Percentiles rank a stretch among this genome's conserved stretches.
phyloP scores from a whole-genome alignment of 257 asterid species.

The Ilex aquifolium region DNA sequence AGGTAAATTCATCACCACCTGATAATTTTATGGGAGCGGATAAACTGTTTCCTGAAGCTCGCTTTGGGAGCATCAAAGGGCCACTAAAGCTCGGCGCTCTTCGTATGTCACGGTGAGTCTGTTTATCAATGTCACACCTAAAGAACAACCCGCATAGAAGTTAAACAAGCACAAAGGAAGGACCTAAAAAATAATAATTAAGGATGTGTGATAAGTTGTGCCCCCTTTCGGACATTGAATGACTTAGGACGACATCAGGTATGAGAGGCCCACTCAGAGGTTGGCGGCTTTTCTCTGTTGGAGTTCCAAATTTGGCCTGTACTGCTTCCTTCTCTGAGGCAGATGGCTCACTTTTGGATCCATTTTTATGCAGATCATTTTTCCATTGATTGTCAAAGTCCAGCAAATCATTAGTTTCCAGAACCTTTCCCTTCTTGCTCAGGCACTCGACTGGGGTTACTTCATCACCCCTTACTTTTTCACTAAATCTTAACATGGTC shows the following conservation, averaged over 20 bases:
- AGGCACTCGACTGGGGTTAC: slow-evolving; percentile 29
- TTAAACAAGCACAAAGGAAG: slow-evolving; percentile 9
- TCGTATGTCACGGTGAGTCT: slow-evolving; percentile 45
- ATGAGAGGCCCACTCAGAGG: slow-evolving; percentile 90
- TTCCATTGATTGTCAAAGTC: slow-evolving; percentile 41
- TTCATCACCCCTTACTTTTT: slow-evolving; percentile 33
- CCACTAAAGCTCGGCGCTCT: slow-evolving; percentile 94
- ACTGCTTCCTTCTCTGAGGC: slow-evolving; percentile 51
- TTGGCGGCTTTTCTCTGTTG: slow-evolving; percentile 58
- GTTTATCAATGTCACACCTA: slow-evolving; percentile 64
- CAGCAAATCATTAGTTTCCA: slow-evolving; percentile 25
- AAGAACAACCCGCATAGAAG: slow-evolving; percentile 1
- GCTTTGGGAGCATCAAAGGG: slow-evolving; percentile 86
- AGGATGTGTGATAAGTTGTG: slow-evolving; percentile 24
- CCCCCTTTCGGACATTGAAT: slow-evolving; percentile 59
- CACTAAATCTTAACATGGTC: slow-evolving; percentile 34
- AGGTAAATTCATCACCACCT: slow-evolving; percentile 53
- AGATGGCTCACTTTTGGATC: slow-evolving; percentile 45
- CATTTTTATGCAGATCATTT: slow-evolving; percentile 32
- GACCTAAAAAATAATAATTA: slow-evolving; percentile 13
- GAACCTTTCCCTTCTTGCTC: slow-evolving; percentile 32
- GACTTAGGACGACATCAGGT: slow-evolving; percentile 58
- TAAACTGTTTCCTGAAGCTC: slow-evolving; percentile 96
- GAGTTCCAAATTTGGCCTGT: slow-evolving; percentile 43
- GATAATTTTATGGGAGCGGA: slow-evolving; percentile 97